These are phyloP conservation scores for Botrytis aclada DNA, from an alignment of 2,329 filamentous ascomycete species.

Conservation along the genomic window DNA sequence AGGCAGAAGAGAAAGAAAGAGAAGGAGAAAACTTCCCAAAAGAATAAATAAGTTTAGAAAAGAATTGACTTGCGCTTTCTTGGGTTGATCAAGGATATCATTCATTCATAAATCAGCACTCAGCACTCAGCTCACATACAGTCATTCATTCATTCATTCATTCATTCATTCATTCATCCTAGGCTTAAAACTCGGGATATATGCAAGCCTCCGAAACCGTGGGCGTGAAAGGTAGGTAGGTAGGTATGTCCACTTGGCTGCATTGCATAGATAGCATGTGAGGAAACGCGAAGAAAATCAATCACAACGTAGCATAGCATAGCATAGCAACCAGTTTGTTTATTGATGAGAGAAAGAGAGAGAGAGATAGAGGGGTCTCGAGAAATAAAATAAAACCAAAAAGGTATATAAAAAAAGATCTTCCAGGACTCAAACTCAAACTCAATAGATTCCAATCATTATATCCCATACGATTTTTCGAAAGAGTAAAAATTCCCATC, in stretches of 20 bases:
- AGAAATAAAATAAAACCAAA: background rate
- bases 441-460: background rate
- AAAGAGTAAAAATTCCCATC: too few species aligned
- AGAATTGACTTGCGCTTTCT: background rate
- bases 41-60: background rate
- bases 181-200: background rate
- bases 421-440: background rate
- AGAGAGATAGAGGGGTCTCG: too few species aligned
- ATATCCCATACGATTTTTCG: too few species aligned
- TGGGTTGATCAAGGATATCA: background rate
- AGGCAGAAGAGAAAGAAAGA: too few species aligned
- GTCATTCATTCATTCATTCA: too few species aligned
- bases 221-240: background rate
- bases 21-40: background rate
- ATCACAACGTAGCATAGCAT: background rate
- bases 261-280: background rate
- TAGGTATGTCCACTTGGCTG: background rate
- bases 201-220: conserved; percentile 7
- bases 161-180: too few species aligned
- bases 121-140: background rate
- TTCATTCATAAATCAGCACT: background rate
- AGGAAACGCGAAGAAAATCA: background rate
- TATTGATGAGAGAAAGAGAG: background rate
- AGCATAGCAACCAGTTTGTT: conserved; percentile 10
- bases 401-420: background rate